Base-by-base conservation (phyloP, 2,329 filamentous ascomycete species). In the Penicillium hordei region DNA sequence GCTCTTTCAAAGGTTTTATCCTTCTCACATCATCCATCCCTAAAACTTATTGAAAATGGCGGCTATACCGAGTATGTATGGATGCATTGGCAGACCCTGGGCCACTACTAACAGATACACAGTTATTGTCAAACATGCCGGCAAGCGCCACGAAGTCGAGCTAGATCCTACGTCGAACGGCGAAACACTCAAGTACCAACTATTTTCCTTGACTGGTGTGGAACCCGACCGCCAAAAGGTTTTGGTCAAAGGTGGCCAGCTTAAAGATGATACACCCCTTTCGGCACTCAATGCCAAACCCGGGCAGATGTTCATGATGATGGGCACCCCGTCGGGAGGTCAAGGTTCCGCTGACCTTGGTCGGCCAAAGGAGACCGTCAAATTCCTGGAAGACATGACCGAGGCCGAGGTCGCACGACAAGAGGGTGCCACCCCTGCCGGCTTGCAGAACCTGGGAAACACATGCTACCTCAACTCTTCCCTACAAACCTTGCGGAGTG, bases 381-480 rank as follows among this genome's bases (percentile, higher is more conserved):
- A 90, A 76, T 99, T 99, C 69, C 78, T 96, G 62, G 94, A 99
- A 77, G 94, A 99, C 74, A 97, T 99, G 93, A 95, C 91, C 27
- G 93, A 96, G 73, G 93, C 92, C 31, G 93, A 97, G 75, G 86
- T 87, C 52, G 93, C 94, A 23, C 87, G 87, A 74, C 85, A 89
- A 72, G 89, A 88, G 59, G 92, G 91, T 58, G 93, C 93, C 48
- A 93, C 84, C 45, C 94, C 95, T 1, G 89, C 93, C 56, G 94
- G 94, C 46, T 80, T 99, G 60, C 84, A 89, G 73, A 99, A 99
- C 71, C 81, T 97, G 60, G 94, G 95, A 67, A 99, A 99, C 76
- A 99, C 95, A 4, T 99, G 94, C 80, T 99, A 99, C 74, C 87
- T 97, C 70, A 99, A 99, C 81, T 94, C 94, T 49, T 96, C 93